phyloP scores from a whole-genome alignment of 257 asterid species.

The Lantana camara region DNA sequence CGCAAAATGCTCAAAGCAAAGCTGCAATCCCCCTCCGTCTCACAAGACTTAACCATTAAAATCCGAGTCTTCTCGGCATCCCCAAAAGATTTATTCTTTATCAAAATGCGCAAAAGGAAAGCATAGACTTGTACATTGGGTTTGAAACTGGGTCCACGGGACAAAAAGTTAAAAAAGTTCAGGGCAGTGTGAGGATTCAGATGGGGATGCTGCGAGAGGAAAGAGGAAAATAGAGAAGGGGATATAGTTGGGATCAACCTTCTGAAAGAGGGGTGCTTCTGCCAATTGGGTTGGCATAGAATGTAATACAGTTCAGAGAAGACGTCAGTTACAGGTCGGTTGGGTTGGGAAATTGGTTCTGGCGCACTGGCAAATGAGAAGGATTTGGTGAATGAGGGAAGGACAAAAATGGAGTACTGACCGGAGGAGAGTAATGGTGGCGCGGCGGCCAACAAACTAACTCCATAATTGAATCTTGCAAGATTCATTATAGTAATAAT shows the following conservation, averaged over 20 bases:
- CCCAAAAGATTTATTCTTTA: slow-evolving; percentile 41
- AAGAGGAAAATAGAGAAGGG: slow-evolving; percentile 51
- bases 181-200: slow-evolving; percentile 63
- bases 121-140: slow-evolving; percentile 50
- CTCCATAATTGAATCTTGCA: too few relatives aligned
- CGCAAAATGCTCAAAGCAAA: slow-evolving; percentile 42
- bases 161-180: slow-evolving; percentile 46
- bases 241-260: slow-evolving; percentile 55
- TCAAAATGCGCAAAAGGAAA: slow-evolving; percentile 52
- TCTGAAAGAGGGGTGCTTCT: slow-evolving; percentile 55
- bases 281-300: slow-evolving; percentile 63
- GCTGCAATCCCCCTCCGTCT: slow-evolving; percentile 42
- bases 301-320: slow-evolving; percentile 46
- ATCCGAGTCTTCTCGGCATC: slow-evolving; percentile 51
- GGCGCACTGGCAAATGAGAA: slow-evolving; percentile 37
- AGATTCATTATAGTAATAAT: too few relatives aligned
- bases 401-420: slow-evolving; percentile 28
- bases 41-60: slow-evolving; percentile 60
- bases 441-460: slow-evolving; percentile 15
- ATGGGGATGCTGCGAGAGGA: slow-evolving; percentile 53
- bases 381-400: slow-evolving; percentile 32
- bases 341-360: slow-evolving; percentile 25
- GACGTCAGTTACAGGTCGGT: slow-evolving; percentile 33
- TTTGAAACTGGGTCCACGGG: slow-evolving; percentile 51
- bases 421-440: slow-evolving; percentile 31